These are phyloP conservation scores for Harringtonia lauricola DNA, from an alignment of 2,329 filamentous ascomycete species.

Conservation along the genomic window DNA sequence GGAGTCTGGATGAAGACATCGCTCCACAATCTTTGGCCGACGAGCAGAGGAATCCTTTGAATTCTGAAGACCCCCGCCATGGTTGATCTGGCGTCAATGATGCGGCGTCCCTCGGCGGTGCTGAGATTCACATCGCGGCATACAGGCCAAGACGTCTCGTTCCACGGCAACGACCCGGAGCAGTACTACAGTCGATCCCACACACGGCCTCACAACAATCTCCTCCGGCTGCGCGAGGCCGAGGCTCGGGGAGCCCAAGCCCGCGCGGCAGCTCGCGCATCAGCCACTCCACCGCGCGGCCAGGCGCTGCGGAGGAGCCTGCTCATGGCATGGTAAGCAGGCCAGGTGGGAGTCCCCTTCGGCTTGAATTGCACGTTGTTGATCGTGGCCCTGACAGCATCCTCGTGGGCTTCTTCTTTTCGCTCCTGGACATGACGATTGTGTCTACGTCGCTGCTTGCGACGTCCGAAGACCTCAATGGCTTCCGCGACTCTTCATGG, in stretches of 20 bases:
- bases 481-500: conserved; percentile 13
- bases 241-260: conserved; percentile 4
- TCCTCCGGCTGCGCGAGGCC: conserved; percentile 6
- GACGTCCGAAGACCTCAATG: conserved; percentile 12
- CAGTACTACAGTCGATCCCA: neutral
- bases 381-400: conserved; percentile 7
- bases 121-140: too few relatives aligned
- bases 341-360: neutral
- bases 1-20: too few relatives aligned
- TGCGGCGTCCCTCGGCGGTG: too few relatives aligned
- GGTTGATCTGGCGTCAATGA: too few relatives aligned
- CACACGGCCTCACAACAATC: neutral
- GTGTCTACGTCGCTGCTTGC: conserved; percentile 14
- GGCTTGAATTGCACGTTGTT: neutral
- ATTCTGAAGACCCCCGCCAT: too few relatives aligned
- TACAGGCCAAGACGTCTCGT: neutral
- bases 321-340: conserved; percentile 9
- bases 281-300: neutral
- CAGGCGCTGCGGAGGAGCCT: conserved; percentile 4
- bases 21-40: too few relatives aligned
- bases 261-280: neutral
- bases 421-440: conserved; percentile 14
- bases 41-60: too few relatives aligned
- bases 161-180: neutral
- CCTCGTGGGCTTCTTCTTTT: conserved; percentile 14